Conservation (phyloP, 2,329 filamentous ascomycete species). For the Septoria linicola region DNA sequence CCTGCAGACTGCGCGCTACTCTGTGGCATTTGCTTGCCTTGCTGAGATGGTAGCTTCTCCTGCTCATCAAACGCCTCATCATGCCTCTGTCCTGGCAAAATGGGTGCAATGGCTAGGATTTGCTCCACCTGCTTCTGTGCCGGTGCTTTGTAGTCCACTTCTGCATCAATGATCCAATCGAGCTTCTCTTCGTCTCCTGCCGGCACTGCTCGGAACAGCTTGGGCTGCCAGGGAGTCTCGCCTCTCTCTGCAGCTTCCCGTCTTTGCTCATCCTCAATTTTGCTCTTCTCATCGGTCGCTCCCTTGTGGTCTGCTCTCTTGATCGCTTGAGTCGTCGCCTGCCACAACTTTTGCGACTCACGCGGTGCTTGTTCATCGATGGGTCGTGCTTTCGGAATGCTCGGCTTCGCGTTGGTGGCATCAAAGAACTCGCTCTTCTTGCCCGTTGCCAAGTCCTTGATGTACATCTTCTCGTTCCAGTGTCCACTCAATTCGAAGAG, state of each 20-base stretch:
- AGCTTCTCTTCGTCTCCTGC: constrained; percentile 69
- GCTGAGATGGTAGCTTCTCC: constrained; percentile 25
- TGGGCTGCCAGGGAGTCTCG: constrained; percentile 83
- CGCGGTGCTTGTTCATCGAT: constrained; percentile 83
- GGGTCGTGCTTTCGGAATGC: constrained; percentile 70
- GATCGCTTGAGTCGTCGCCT: constrained; percentile 76
- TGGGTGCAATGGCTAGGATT: constrained; percentile 80
- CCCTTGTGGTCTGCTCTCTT: constrained; percentile 80
- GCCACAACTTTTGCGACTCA: constrained; percentile 88
- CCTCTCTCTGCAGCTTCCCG: constrained; percentile 79
- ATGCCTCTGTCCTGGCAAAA: constrained; percentile 68
- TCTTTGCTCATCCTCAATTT: constrained; percentile 88
- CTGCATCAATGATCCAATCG: constrained; percentile 90
- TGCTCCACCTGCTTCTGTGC: constrained; percentile 70
- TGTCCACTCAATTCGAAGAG: constrained; percentile 89
- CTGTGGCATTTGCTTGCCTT: constrained; percentile 16
- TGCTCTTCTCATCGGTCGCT: constrained; percentile 94
- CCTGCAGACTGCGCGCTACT: not conserved
- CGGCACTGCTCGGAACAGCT: constrained; percentile 74
- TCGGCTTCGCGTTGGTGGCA: constrained; percentile 73
- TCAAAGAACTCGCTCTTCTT: constrained; percentile 90
- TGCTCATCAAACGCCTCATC: constrained; percentile 15
- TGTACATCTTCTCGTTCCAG: constrained; percentile 93
- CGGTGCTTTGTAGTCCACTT: constrained; percentile 67
- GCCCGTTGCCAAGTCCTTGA: constrained; percentile 80